Conservation (phyloP, 2,329 filamentous ascomycete species). For the Colletotrichum sp. region DNA sequence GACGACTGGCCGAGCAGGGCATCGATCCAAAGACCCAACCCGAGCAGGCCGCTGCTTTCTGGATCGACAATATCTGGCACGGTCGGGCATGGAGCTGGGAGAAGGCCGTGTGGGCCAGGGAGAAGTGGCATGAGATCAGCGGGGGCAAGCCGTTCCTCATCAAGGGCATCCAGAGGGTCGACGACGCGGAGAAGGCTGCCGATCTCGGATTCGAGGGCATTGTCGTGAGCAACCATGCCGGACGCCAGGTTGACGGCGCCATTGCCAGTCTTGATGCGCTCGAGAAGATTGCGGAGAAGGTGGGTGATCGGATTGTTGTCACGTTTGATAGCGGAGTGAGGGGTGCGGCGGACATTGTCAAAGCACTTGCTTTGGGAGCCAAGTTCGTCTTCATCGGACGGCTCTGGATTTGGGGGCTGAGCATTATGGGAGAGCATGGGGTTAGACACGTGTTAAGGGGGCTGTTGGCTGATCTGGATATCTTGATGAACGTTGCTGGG, state of each 20-base stretch:
- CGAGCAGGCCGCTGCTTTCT: conserved; percentile 61
- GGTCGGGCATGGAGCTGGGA: conserved; percentile 68
- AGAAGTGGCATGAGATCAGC: conserved; percentile 64
- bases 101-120: conserved; percentile 64
- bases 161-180: conserved; percentile 67
- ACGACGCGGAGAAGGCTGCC: conserved; percentile 61
- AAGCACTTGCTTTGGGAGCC: conserved; percentile 62
- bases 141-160: conserved; percentile 64
- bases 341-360: conserved; percentile 63
- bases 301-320: conserved; percentile 30
- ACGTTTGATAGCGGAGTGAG: conserved; percentile 54
- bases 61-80: conserved; percentile 70
- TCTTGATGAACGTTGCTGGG: conserved; percentile 61
- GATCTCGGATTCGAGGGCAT: conserved; percentile 65
- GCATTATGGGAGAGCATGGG: conserved; percentile 16
- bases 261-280: conserved; percentile 52
- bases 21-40: conserved; percentile 50
- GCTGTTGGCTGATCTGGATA: conserved; percentile 57
- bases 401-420: conserved; percentile 55
- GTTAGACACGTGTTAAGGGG: conserved; percentile 3
- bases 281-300: conserved; percentile 47
- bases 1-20: conserved; percentile 51
- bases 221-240: conserved; percentile 66
- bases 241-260: conserved; percentile 50
- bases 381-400: conserved; percentile 63